These are phyloP conservation scores for Zygosaccharomyces bailii DNA, from an alignment of 805 yeast species.

Conservation along the genomic window DNA sequence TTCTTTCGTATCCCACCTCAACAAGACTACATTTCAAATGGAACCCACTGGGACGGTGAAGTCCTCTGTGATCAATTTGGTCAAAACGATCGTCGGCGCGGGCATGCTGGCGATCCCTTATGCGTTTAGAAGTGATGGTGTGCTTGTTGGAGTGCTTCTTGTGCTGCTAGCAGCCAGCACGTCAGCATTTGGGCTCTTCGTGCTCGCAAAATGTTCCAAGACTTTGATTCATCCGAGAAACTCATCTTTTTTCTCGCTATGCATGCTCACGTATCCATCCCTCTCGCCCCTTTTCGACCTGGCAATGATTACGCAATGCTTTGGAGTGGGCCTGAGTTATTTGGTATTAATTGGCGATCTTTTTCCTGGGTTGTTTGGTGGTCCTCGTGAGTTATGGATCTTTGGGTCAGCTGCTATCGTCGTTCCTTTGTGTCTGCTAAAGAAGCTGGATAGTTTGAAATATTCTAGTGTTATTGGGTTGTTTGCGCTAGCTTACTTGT, in stretches of 20 bases:
- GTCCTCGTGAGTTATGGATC: conserved; percentile 41
- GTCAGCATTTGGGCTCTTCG: conserved; percentile 63
- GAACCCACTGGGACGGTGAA: conserved; percentile 43
- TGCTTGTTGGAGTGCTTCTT: conserved; percentile 53
- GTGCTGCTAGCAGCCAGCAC: conserved; percentile 61
- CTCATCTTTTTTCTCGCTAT: conserved; percentile 69
- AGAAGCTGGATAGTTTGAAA: conserved; percentile 62
- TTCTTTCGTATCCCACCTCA: neutral
- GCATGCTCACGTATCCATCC: conserved; percentile 69
- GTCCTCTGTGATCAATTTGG: conserved; percentile 63
- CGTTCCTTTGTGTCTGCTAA: conserved; percentile 61
- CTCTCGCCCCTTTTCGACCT: conserved; percentile 66
- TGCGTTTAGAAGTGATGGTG: conserved; percentile 65
- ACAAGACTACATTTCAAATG: conserved; percentile 14
- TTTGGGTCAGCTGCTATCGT: conserved; percentile 49
- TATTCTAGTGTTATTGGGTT: conserved; percentile 70
- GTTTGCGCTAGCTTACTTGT: conserved; percentile 58
- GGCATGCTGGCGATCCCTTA: conserved; percentile 72
- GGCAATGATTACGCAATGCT: conserved; percentile 73
- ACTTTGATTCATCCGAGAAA: conserved; percentile 51
- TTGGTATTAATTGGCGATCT: conserved; percentile 73
- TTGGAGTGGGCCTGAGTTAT: conserved; percentile 72
- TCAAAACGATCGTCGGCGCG: conserved; percentile 77
- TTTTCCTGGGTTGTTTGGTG: conserved; percentile 60
- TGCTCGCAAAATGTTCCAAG: conserved; percentile 57